Percentiles rank a stretch among this genome's conserved stretches.
These are phyloP conservation scores for Apiotrichum veenhuisii DNA, from an alignment of 1,284 basidiomycete genomes.

Conservation along the genomic window DNA sequence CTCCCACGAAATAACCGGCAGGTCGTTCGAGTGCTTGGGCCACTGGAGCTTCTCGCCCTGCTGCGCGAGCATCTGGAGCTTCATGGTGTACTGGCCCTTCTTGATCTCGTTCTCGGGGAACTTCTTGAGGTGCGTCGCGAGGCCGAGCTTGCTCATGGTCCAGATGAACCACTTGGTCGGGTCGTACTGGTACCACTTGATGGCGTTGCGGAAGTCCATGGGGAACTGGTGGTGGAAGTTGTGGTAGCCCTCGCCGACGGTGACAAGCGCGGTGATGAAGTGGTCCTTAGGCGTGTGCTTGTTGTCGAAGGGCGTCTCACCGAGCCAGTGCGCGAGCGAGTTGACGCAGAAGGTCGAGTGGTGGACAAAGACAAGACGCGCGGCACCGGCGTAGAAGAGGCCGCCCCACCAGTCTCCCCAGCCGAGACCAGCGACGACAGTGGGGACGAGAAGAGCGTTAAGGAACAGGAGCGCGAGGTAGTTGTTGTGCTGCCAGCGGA, in stretches of 20 bases:
- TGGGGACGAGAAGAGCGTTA: constrained; percentile 73
- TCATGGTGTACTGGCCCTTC: constrained; percentile 89
- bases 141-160: constrained; percentile 61
- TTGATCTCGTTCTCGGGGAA: constrained; percentile 92
- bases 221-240: constrained; percentile 94
- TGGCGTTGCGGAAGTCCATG: constrained; percentile 90
- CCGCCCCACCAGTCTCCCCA: constrained; percentile 86
- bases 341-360: constrained; percentile 96
- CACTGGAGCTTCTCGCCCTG: constrained; percentile 69
- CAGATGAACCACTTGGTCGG: constrained; percentile 83
- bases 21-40: constrained; percentile 61
- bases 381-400: constrained; percentile 78
- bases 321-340: constrained; percentile 91
- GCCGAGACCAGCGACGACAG: constrained; percentile 66
- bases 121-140: constrained; percentile 80
- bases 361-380: constrained; percentile 79
- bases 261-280: constrained; percentile 77
- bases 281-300: constrained; percentile 90
- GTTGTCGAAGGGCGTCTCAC: constrained; percentile 87
- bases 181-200: constrained; percentile 84
- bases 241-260: constrained; percentile 91
- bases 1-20: constrained; percentile 82
- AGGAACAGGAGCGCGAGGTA: constrained; percentile 68
- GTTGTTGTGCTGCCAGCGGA: constrained; percentile 79
- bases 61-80: constrained; percentile 73